Evolutionary conservation across 1,284 basidiomycete species (phyloP), one percentile per base, ranked within the genome.

Genomic region (Butyriboletus appendiculatus): DNA sequence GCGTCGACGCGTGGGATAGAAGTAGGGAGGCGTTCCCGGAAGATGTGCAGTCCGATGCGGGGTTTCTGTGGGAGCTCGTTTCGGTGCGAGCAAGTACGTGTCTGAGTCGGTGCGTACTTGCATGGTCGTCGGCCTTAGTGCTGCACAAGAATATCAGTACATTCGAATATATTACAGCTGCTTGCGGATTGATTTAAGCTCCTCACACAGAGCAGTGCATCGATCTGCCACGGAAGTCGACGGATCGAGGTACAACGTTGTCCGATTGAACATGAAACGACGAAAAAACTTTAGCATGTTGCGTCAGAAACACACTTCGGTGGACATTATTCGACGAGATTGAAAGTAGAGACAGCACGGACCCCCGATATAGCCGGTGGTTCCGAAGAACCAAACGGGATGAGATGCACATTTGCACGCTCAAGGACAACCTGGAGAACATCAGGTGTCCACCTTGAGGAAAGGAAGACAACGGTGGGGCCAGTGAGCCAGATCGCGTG

Each of bases 191-290:
- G 56, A 64, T 40, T 67, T 63, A 18, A 65, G 65, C 24, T 65
- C 63, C 18, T 67, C 50, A 45, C 53, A 64, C 16, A 65, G 41
- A 5, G 61, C 55, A n/a, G n/a, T 26, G 24, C 63, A 65, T 40
- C 67, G 63, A 20, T 59, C 63, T 14, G 65, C 51, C 22, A 65
- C 65, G 4, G 65, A 66, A 20, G 45, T 39, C 8, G 63, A 64
- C 3, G 59, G 44, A 42, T 65, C 64, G 24, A 67, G 57, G 38
- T 66, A 65, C n/a, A 65, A 28, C 3, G 64, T 67, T 11, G 66
- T 66, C 22, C 64, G 59, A 40, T 67, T 65, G 52, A 68, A 67
- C 64, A 65, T 65, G 46, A 65, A 65, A 15, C 63, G 65, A 46
- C 63, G 62, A 26, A 67, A 49, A 49, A 65, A 65, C 5, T 42